Evolutionary conservation across 2,329 filamentous ascomycete genomes (phyloP), one percentile per base, ranked within the genome.

Genomic region (Fusarium burgessii): DNA sequence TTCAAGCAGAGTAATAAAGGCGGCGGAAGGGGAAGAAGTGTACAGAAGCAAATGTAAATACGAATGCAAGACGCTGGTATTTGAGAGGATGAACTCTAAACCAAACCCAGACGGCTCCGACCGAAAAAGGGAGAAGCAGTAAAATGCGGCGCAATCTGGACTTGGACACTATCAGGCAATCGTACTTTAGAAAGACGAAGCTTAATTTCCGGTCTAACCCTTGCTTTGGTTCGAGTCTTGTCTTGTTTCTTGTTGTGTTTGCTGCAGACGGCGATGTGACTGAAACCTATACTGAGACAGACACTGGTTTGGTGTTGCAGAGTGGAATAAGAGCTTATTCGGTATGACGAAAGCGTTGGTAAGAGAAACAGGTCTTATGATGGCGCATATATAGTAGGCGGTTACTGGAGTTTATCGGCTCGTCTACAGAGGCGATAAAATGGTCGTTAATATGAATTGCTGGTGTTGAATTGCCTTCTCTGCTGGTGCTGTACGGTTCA

Each of bases 261-360:
- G 55, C 64, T 72, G 67, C 66, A 61, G 60, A 58, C 67, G 67
- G 58, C 60, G 60, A 73, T 35, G 20, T 56, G 46, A 73, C 60
- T 74, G 68, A 74, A 58, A 72, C 65, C 41, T 58, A 29, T 55
- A 65, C 64, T 74, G 61, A 72, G 71, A 73, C 64, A 68, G 42
- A 51, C 38, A 38, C 38, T 50, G 41, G 55, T 9, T 38, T 42
- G 42, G 36, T 36, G 49, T 55, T 65, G 38, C 38, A 59, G 52
- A 55, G 41, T 54, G 57, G 33, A 62, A 42, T 32, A 47, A 58
- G 23, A 61, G 27, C 40, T 41, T 57, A 56, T 62, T 58, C 55
- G 64, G 57, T 43, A 56, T n/a, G 45, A 61, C 27, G 35, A 61
- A 43, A 43, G 33, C 40, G 67, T 27, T 40, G 51, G 58, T 40